Percentiles rank a stretch among this genome's conserved stretches.
Evolutionary conservation across 2,329 filamentous ascomycete genomes (phyloP).

Genomic region (Chaetomium sp.): DNA sequence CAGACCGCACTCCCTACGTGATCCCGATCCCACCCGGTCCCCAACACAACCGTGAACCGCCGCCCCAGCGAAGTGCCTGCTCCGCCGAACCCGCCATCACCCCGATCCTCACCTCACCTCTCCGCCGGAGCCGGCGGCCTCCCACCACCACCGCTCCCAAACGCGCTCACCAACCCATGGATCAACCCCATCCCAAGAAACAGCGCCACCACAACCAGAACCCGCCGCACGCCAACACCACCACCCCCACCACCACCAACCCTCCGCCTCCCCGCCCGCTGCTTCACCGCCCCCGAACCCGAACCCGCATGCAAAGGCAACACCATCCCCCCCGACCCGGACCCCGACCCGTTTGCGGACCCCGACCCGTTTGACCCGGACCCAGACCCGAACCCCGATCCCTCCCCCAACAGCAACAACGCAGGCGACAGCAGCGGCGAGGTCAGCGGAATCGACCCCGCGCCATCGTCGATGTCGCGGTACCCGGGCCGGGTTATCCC

Average conservation of each 20-base stretch:
- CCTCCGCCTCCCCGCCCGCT: neutral
- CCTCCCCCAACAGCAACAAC: neutral
- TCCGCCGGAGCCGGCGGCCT: neutral
- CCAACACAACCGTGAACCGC: neutral
- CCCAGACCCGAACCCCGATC: neutral
- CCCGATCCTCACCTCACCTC: neutral
- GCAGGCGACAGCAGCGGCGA: neutral
- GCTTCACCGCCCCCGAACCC: neutral
- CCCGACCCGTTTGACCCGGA: too few relatives aligned
- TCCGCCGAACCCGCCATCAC: neutral
- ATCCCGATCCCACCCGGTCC: neutral
- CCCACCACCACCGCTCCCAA: neutral
- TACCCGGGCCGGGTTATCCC: neutral
- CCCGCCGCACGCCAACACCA: slow-evolving; percentile 9
- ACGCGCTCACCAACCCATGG: slow-evolving; percentile 12
- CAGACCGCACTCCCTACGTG: neutral
- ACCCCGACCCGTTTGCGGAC: neutral
- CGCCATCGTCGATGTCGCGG: neutral
- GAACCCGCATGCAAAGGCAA: neutral
- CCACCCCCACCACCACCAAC: neutral
- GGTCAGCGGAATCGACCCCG: neutral
- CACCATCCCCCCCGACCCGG: neutral
- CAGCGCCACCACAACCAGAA: slow-evolving; percentile 17
- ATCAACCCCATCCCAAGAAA: slow-evolving; percentile 22
- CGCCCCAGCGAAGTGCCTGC: neutral